Percentiles rank a stretch among this genome's conserved stretches.
These are phyloP conservation scores for Coelastrella sp. DNA, from an alignment of 139 green algal genomes.

Conservation along the genomic window DNA sequence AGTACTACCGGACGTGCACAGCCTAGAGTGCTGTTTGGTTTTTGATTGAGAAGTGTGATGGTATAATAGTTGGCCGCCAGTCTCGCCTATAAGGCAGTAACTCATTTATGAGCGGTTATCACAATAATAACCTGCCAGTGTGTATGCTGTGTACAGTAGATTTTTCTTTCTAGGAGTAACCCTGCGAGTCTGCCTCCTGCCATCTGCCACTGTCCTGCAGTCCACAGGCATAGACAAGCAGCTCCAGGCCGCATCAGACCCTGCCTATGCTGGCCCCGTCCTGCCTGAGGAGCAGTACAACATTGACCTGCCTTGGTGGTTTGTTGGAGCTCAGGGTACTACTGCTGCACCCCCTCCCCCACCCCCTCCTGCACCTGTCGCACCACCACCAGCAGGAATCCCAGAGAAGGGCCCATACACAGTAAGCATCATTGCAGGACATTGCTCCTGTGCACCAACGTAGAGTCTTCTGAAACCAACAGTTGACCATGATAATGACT, in stretches of 20 bases:
- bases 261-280: slow-evolving; percentile 55
- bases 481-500: no score
- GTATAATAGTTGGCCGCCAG: no score
- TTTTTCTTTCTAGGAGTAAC: no score
- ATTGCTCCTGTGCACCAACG: no score
- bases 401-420: slow-evolving; percentile 69
- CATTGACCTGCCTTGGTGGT: slow-evolving; percentile 55
- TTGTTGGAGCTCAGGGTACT: slow-evolving; percentile 42
- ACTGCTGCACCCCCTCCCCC: slow-evolving; percentile 45
- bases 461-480: no score
- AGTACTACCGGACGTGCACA: no score
- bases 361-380: slow-evolving; percentile 10
- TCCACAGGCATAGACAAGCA: slow-evolving; percentile 51
- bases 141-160: no score
- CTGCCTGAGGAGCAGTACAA: slow-evolving; percentile 18
- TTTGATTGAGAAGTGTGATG: no score
- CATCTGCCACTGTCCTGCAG: slow-evolving; percentile 34
- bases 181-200: background rate
- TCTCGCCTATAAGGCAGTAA: no score
- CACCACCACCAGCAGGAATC: slow-evolving; percentile 56
- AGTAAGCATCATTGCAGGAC: slow-evolving; percentile 55
- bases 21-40: no score
- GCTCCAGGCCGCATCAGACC: slow-evolving; percentile 50
- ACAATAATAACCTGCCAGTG: no score
- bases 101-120: no score